phyloP scores from a whole-genome alignment of 306 rosid genomes.

The Ceratonia siliqua region DNA sequence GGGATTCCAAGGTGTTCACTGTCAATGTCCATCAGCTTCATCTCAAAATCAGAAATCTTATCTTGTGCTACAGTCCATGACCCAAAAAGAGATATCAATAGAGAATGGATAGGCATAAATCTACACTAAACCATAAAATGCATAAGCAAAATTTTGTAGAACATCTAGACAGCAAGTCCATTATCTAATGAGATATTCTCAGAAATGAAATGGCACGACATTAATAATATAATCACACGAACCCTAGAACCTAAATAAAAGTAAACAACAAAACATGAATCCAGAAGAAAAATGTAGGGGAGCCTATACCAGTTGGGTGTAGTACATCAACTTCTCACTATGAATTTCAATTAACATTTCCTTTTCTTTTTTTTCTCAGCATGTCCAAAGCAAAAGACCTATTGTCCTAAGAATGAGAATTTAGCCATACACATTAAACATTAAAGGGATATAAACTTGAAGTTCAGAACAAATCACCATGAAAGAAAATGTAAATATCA shows the following conservation, averaged over 20 bases:
- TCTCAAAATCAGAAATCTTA: slow-evolving; percentile 92
- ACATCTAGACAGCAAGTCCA: neutral
- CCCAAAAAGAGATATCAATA: neutral
- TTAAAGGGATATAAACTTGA: neutral
- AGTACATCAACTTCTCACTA: neutral
- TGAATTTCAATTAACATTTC: no score
- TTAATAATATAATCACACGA: neutral
- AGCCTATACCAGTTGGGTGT: neutral
- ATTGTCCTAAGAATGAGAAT: neutral
- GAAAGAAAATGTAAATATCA: neutral
- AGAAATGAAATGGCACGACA: neutral
- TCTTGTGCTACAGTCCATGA: slow-evolving; percentile 53
- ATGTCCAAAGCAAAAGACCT: neutral
- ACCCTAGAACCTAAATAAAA: neutral
- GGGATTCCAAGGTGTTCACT: slow-evolving; percentile 98
- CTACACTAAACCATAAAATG: neutral
- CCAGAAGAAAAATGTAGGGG: neutral
- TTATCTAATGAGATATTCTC: neutral
- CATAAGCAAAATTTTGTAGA: neutral
- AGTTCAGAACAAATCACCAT: neutral
- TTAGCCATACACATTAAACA: neutral
- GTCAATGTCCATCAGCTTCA: slow-evolving; percentile 97
- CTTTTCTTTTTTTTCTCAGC: no score
- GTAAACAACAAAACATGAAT: neutral
- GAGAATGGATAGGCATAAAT: neutral